A percentile compares a stretch with the other conserved stretches of the same genome.
Conservation (phyloP, 2,329 filamentous ascomycete species). For the Colletotrichum chlorophyti region DNA sequence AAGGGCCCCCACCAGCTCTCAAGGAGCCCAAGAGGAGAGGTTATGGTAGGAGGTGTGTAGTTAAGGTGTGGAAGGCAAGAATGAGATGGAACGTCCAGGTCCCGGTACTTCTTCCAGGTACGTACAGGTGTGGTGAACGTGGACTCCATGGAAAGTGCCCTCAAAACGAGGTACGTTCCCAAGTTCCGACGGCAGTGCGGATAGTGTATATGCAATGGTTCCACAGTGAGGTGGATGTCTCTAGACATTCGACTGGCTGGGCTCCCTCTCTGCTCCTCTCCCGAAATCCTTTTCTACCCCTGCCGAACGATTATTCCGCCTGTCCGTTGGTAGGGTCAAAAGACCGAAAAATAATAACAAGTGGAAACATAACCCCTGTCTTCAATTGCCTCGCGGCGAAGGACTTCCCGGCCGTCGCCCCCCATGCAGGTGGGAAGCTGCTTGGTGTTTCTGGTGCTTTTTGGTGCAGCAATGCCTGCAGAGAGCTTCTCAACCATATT, state of each 20-base stretch:
- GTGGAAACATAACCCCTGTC: constrained; percentile 3
- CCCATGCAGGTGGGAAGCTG: constrained; percentile 29
- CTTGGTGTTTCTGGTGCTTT: constrained; percentile 30
- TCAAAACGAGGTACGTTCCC: too few relatives aligned
- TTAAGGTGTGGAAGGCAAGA: background rate
- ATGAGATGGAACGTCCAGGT: constrained; percentile 7
- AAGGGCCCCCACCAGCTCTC: constrained; percentile 27
- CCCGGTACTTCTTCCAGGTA: background rate
- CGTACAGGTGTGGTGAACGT: too few relatives aligned
- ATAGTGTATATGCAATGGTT: too few relatives aligned
- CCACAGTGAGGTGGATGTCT: constrained; percentile 13
- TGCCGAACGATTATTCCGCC: too few relatives aligned
- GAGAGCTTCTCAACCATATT: constrained; percentile 53
- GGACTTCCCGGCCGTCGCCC: constrained; percentile 5
- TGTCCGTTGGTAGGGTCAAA: constrained; percentile 2
- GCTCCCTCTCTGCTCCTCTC: constrained; percentile 13
- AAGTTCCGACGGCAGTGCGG: too few relatives aligned
- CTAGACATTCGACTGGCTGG: constrained; percentile 23
- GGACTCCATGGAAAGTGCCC: too few relatives aligned
- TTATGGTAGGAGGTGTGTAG: constrained; percentile 4
- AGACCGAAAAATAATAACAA: constrained; percentile 8
- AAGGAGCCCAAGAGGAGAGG: constrained; percentile 25
- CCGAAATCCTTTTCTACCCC: background rate
- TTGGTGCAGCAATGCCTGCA: constrained; percentile 33
- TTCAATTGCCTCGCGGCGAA: constrained; percentile 17